Base-by-base conservation (phyloP, 2,329 filamentous ascomycete species). In the Ceratocystis diversiconidia region DNA sequence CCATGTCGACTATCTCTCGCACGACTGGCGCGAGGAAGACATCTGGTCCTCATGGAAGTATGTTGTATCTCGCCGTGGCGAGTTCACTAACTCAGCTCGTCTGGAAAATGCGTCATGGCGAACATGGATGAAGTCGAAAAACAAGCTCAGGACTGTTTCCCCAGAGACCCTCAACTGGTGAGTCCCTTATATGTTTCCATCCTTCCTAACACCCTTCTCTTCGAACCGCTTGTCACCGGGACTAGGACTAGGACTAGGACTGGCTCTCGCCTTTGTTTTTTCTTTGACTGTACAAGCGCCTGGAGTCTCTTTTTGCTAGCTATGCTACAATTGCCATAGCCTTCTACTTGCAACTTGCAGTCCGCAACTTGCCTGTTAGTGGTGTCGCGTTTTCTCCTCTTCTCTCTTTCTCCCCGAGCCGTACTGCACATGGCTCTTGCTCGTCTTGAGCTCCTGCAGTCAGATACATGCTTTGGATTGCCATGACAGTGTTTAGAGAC, bases 21-120 rank as follows among this genome's bases (percentile, higher is more conserved):
- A 97, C 73, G 85, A 92, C 68, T 96, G 92, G 90, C 85, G 83
- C 69, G 91, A 96, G 75, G 92, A 97, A 74, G 92, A 99, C 75
- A 95, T 97, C 30, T 97, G 92, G 92, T 87, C 89, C 5, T 96
- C 92, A 1, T 97, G 94, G 94, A 86, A 91, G 73, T 94, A 95
- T 73, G 90, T 97, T 70, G 85, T 92, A 17, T 86, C 88, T 32
- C 88, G 90, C 71, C 82, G 87, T 71, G 85, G 85, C 67, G 83
- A 89, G 64, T 95, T 95, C 69, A 85, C 84, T 70, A 92, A 96
- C 74, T 84, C 88, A 44, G 86, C 86, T 43, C 82, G 94, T 62
- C 76, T 97, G 36, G 94, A 97, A 75, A 97, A 99, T 75, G 94
- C 94, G 2, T 96, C 91, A 0, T 99, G 94, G 94, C 83, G 94